Percentiles rank a stretch among this genome's conserved stretches.
Evolutionary conservation across 208 protist species (phyloP).

Genomic region (Trypanosoma mega): DNA sequence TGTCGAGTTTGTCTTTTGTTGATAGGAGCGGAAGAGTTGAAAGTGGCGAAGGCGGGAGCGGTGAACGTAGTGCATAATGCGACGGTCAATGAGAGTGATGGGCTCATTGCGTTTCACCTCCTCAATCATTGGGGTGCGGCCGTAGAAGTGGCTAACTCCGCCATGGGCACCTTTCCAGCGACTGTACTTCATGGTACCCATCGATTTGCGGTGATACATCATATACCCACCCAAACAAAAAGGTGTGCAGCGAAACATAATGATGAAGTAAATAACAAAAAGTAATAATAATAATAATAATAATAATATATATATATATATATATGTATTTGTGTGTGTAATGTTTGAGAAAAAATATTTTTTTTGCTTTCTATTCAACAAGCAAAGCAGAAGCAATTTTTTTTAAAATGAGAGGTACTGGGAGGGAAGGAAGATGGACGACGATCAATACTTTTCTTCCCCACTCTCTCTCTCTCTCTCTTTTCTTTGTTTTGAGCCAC

Average conservation of each 20-base stretch:
- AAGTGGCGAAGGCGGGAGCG: slow-evolving; percentile 80
- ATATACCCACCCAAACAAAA: slow-evolving; percentile 66
- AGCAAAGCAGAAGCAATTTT: too few relatives aligned
- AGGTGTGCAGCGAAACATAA: slow-evolving; percentile 44
- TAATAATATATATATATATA: slow-evolving; percentile 1
- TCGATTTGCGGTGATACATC: slow-evolving; percentile 89
- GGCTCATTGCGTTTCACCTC: slow-evolving; percentile 69
- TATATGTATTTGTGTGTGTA: neutral
- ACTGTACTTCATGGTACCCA: slow-evolving; percentile 87
- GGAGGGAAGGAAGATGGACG: too few relatives aligned
- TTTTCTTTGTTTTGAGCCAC: too few relatives aligned
- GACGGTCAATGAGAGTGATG: slow-evolving; percentile 73
- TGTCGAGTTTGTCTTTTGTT: slow-evolving; percentile 86
- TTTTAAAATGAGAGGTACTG: neutral
- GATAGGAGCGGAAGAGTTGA: slow-evolving; percentile 89
- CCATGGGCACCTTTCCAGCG: slow-evolving; percentile 74
- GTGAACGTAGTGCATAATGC: slow-evolving; percentile 90
- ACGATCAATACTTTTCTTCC: too few relatives aligned
- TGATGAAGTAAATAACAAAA: slow-evolving; percentile 1
- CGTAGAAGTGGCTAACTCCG: slow-evolving; percentile 86
- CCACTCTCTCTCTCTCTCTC: too few relatives aligned
- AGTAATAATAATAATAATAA: slow-evolving; percentile 17
- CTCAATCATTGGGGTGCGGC: slow-evolving; percentile 80
- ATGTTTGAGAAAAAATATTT: too few relatives aligned
- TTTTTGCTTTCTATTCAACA: too few relatives aligned